Evolutionary conservation across 441 rosid genomes (phyloP), one percentile per base, ranked within the genome.

Genomic region (Bruguiera hainesii): DNA sequence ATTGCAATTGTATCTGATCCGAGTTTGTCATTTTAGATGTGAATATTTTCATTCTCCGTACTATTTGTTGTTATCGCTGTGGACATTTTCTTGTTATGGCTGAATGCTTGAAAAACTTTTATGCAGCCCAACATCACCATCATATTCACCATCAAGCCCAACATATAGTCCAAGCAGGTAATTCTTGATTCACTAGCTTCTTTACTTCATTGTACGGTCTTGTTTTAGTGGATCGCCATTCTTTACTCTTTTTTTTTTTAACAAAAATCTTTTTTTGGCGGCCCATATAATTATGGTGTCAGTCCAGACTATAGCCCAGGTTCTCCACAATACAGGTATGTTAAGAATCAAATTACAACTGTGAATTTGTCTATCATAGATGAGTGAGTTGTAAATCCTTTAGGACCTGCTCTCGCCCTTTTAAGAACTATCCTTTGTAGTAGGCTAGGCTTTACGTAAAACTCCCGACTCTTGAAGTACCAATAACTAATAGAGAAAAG

Each of bases 91-190:
- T 5, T 53, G 26, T 53, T 25, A 6, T 21, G 23, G 26, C 57
- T 53, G 23, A 53, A 53, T 53, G 21, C 28, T 53, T 19, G 57
- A 53, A 53, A 20, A 25, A 10, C 1, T 37, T 21, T 75, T 35
- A 29, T 66, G 80, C 88, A 96, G 99, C 75, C 98, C 96, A 2
- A 85, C 99, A 18, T 92, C 98, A 0, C 92, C 99, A 8, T 90
- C 98, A 1, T 90, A 92, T 81, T 95, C 99, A 7, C 94, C 97
- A 71, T 87, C 99, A 30, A 89, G 93, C 76, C 95, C 99, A 50
- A 75, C 98, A 48, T 87, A 87, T 76, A 90, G 98, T 80, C 98
- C 99, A 28, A 88, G 95, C 97, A 92, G 99, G 99, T 90, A 71
- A 78, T 16, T 60, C 33, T 26, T 58, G 19, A 20, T 48, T 15